Evolutionary conservation across 768 basidiomycete genomes (phyloP), one percentile per base, ranked within the genome.

Genomic region (Kwoniella newhampshirensis): DNA sequence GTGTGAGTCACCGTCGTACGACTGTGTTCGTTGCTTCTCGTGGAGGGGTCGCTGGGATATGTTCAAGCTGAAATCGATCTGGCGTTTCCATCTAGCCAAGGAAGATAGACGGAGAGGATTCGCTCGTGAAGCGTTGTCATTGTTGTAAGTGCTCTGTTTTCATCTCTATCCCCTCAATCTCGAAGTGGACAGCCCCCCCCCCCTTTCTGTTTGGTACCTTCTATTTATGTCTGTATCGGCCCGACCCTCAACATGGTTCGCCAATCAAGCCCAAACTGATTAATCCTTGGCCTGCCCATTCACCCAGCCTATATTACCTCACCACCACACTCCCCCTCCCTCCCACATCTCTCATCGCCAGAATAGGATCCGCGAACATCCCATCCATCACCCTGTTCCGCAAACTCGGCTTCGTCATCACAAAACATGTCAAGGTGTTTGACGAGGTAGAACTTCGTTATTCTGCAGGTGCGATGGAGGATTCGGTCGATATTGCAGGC

Each of bases 371-470:
- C 52, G 78, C 80, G 6, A 96, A 97, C 68, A 67, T 56, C 11
- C 78, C 86, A 2, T 90, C 88, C 51, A 85, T 90, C 25, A 71
- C 73, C 6, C 78, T 96, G 8, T 96, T 96, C 66, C 77, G 82
- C 65, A 83, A 82, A 60, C 81, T 96, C 0, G 91, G 89, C 0
- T 96, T 96, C 67, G 71, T 69, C 17, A 77, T 87, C 32, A 84
- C 82, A 9, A 87, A 87, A 68, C 76, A 78, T 11, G 85, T 86
- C 15, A 81, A 85, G 47, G 86, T 89, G 9, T 97, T 92, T 63
- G 79, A 82, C 32, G 90, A 97, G 76, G 82, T 89, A 15, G 91
- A 94, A 78, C 82, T 96, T 84, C 82, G 87, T 17, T 78, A 69
- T 54, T 67, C 65, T 2, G 47, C 12, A 30, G 43, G 46, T 11